Conservation (phyloP, 352 stramenopile genomes). For the Pythium guiyangense region DNA sequence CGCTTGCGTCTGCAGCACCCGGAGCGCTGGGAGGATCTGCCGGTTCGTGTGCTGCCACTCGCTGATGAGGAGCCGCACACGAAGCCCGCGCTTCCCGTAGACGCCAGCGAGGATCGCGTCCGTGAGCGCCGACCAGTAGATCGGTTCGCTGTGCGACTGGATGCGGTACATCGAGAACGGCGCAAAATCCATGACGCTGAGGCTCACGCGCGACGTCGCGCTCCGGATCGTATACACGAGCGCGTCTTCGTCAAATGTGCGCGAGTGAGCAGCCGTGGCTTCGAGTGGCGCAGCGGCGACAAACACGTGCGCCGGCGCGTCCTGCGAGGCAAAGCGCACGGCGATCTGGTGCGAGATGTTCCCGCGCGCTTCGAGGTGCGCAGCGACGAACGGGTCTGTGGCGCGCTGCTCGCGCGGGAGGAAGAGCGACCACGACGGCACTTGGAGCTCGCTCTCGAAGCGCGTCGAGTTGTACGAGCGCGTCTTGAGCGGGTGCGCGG, state of each 20-base stretch:
- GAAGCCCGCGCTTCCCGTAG: constrained; percentile 48
- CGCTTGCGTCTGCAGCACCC: constrained; percentile 40
- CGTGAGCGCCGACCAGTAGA: constrained; percentile 63
- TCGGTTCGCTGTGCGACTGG: constrained; percentile 32
- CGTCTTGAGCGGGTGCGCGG: constrained; percentile 24
- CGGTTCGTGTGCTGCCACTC: constrained; percentile 66
- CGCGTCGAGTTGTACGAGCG: constrained; percentile 45
- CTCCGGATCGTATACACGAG: constrained; percentile 70
- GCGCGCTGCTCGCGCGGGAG: constrained; percentile 24
- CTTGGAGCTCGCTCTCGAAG: constrained; percentile 51
- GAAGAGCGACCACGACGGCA: constrained; percentile 59
- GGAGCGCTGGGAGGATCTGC: constrained; percentile 51
- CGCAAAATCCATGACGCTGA: constrained; percentile 84
- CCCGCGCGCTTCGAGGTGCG: constrained; percentile 30
- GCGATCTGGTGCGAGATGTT: constrained; percentile 59
- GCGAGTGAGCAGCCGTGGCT: constrained; percentile 37
- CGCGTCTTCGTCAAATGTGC: constrained; percentile 66
- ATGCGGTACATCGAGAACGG: constrained; percentile 63
- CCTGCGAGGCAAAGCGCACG: constrained; percentile 12
- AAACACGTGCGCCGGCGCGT: constrained; percentile 33
- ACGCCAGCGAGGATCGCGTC: constrained; percentile 55
- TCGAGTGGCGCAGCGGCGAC: constrained; percentile 59
- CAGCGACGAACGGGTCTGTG: constrained; percentile 45
- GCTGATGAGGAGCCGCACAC: constrained; percentile 64
- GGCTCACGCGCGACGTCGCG: constrained; percentile 41